Evolutionary conservation across 2,329 filamentous ascomycete genomes (phyloP).

Genomic region (Nigrospora oryzae): DNA sequence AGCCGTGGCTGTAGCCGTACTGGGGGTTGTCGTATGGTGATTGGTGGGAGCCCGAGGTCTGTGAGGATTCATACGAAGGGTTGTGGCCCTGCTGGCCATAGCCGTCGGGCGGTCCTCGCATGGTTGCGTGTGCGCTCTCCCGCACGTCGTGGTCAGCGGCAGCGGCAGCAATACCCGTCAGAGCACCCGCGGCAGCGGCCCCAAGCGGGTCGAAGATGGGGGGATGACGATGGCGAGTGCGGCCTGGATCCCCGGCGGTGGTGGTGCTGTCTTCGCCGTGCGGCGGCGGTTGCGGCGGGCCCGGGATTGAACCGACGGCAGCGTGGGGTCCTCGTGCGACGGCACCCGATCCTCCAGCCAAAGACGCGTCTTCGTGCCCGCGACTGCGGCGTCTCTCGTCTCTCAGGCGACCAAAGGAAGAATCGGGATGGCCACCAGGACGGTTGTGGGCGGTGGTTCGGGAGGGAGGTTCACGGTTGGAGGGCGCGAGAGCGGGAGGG

Average conservation of each 20-base stretch:
- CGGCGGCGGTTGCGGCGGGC: slow-evolving; percentile 13
- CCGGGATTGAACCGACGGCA: slow-evolving; percentile 9
- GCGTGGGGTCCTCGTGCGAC: slow-evolving; percentile 11
- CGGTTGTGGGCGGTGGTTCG: slow-evolving; percentile 6
- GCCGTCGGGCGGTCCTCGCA: slow-evolving; percentile 26
- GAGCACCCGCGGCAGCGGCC: slow-evolving; percentile 51
- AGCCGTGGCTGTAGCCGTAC: slow-evolving; percentile 7
- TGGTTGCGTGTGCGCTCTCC: slow-evolving; percentile 56
- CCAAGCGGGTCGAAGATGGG: slow-evolving; percentile 49
- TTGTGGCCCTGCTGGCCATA: slow-evolving; percentile 12
- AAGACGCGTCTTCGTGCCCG: slow-evolving; percentile 9
- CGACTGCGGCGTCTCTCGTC: slow-evolving; percentile 24
- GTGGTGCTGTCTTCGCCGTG: slow-evolving; percentile 3
- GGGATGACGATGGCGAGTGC: not conserved
- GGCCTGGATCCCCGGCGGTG: not conserved
- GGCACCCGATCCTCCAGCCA: slow-evolving; percentile 11
- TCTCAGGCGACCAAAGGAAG: slow-evolving; percentile 23
- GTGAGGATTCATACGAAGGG: not conserved
- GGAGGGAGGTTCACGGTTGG: slow-evolving; percentile 7
- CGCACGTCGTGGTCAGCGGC: slow-evolving; percentile 57
- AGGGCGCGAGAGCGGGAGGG: slow-evolving; percentile 10
- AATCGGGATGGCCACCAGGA: slow-evolving; percentile 26
- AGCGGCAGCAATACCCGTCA: slow-evolving; percentile 58
- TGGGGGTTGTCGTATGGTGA: slow-evolving; percentile 10
- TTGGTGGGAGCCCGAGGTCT: slow-evolving; percentile 4